Evolutionary conservation across 306 rosid genomes (phyloP).

Genomic region (Heteromeles arbutifolia): DNA sequence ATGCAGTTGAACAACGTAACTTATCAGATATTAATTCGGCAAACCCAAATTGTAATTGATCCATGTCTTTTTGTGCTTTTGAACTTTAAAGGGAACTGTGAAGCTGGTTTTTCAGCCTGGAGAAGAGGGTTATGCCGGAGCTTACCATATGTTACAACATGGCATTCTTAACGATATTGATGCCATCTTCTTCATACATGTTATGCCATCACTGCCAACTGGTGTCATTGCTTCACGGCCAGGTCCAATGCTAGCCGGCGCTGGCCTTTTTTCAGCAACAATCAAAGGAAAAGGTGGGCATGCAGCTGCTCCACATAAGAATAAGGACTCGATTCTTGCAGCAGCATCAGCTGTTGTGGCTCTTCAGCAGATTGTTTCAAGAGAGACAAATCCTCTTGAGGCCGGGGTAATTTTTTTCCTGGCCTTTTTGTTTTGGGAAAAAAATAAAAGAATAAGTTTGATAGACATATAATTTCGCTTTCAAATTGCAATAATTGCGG

Average conservation of each 20-base stretch:
- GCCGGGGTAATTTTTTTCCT: conserved; percentile 11
- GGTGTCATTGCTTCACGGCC: conserved; percentile 41
- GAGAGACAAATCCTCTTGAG: conserved; percentile 39
- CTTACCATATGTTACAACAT: conserved; percentile 32
- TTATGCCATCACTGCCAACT: conserved; percentile 20
- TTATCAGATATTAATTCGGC: not conserved
- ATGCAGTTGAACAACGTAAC: not conserved
- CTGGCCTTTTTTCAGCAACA: conserved; percentile 26
- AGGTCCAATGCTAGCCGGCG: conserved; percentile 28
- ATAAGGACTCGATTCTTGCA: conserved; percentile 33
- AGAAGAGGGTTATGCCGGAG: conserved; percentile 40
- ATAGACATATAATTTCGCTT: not conserved
- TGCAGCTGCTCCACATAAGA: conserved; percentile 32
- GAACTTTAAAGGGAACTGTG: conserved; percentile 28
- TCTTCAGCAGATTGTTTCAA: conserved; percentile 38
- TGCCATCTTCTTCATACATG: conserved; percentile 34
- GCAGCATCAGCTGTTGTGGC: conserved; percentile 32
- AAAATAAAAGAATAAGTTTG: not conserved
- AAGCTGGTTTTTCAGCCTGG: conserved; percentile 42
- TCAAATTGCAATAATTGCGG: not conserved
- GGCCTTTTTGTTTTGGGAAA: not conserved
- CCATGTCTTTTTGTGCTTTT: not conserved
- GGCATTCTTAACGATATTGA: conserved; percentile 19
- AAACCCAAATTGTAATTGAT: not conserved
- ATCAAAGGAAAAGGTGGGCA: conserved; percentile 42